Percentiles rank a stretch among this genome's conserved stretches.
Evolutionary conservation across 202 grass and related monocot genomes (phyloP).

Genomic region (Carex sylvatica): DNA sequence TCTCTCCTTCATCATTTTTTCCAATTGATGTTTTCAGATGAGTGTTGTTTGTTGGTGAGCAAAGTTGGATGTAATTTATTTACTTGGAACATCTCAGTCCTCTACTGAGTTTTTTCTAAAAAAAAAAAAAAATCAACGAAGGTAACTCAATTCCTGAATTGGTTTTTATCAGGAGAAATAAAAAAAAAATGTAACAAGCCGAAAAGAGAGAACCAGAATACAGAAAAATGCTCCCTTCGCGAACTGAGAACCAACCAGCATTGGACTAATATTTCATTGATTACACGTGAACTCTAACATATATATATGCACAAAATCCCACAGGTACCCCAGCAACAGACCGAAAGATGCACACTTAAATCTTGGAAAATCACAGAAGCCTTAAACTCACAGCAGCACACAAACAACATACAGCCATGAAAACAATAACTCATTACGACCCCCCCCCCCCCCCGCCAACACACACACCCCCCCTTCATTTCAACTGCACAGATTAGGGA

Average conservation of each 20-base stretch:
- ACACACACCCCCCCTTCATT: neutral
- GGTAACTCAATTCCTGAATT: neutral
- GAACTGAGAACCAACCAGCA: neutral
- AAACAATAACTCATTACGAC: neutral
- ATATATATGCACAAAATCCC: constrained; percentile 25
- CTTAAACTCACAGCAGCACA: neutral
- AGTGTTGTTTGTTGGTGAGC: too few species aligned
- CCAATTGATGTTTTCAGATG: too few species aligned
- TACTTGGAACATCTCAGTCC: too few species aligned
- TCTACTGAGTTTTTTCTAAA: too few species aligned
- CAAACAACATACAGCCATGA: neutral
- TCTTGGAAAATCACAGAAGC: constrained; percentile 3
- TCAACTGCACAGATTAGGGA: constrained; percentile 63
- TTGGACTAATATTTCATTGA: constrained; percentile 13
- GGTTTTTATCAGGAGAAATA: neutral
- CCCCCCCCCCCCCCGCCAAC: neutral
- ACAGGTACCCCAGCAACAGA: constrained; percentile 19
- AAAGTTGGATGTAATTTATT: too few species aligned
- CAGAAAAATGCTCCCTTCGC: neutral
- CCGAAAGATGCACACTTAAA: neutral
- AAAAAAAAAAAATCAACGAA: neutral
- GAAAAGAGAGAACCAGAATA: neutral
- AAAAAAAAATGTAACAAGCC: neutral
- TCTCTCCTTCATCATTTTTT: too few species aligned
- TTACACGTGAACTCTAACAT: constrained; percentile 13